Conservation (phyloP, 805 yeast species). For the Candida mattraensis region DNA sequence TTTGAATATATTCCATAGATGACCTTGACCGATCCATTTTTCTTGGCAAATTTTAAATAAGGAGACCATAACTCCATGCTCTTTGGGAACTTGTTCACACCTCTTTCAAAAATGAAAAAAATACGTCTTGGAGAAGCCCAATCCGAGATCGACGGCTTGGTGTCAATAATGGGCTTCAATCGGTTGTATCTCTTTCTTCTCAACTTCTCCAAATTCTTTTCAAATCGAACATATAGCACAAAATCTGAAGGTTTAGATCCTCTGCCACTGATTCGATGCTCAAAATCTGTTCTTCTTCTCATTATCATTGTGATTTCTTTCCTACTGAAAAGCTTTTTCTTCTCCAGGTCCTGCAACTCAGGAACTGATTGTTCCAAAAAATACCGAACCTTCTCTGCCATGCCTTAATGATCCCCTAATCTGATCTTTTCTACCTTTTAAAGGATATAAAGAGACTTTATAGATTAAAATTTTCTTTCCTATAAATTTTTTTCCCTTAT, state of each 20-base stretch:
- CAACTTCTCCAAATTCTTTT: conserved; percentile 72
- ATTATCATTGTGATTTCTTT: conserved; percentile 81
- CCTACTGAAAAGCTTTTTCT: conserved; percentile 77
- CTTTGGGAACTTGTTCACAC: conserved; percentile 74
- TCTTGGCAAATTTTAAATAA: conserved; percentile 67
- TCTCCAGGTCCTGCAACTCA: conserved; percentile 84
- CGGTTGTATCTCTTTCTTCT: conserved; percentile 71
- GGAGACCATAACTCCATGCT: conserved; percentile 76
- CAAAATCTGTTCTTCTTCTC: conserved; percentile 94
- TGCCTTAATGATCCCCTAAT: conserved; percentile 8
- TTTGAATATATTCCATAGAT: conserved; percentile 76
- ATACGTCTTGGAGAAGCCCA: conserved; percentile 86
- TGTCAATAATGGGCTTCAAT: conserved; percentile 55
- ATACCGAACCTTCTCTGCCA: conserved; percentile 48
- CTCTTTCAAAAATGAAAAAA: conserved; percentile 79
- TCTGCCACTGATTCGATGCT: conserved; percentile 82
- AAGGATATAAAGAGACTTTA: conserved; percentile 4
- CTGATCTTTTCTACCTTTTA: conserved; percentile 1
- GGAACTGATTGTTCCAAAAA: conserved; percentile 74
- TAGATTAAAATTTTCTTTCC: conserved; percentile 1
- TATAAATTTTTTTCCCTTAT: conserved; percentile 3
- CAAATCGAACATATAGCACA: conserved; percentile 76
- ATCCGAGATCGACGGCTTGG: conserved; percentile 69
- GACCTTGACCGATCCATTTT: conserved; percentile 65
- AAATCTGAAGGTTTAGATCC: conserved; percentile 80